Evolutionary conservation across 2,329 filamentous ascomycete species (phyloP).

Genomic region (Fonsecaea monophora): DNA sequence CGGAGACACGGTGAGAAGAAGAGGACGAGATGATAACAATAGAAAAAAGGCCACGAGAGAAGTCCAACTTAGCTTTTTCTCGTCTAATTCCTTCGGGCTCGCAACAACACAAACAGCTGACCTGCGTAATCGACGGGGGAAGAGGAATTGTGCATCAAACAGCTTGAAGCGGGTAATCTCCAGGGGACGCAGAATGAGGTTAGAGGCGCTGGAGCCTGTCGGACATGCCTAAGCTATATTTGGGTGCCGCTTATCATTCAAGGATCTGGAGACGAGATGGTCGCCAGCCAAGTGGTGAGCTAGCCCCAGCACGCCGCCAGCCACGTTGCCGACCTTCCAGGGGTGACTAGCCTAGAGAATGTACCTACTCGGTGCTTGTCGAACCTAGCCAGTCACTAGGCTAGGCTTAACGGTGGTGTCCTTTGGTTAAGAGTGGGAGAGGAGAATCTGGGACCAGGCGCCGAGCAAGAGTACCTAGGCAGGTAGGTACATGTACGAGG

Average conservation of each 20-base stretch:
- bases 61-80: slow-evolving; percentile 19
- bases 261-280: neutral
- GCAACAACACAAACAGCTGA: neutral
- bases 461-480: too few relatives aligned
- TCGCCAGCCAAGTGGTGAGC: neutral
- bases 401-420: neutral
- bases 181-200: neutral
- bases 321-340: neutral
- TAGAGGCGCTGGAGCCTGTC: slow-evolving; percentile 4
- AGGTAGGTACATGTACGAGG: too few relatives aligned
- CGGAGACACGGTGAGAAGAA: neutral
- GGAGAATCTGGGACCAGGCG: too few relatives aligned
- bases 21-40: neutral
- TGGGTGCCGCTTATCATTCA: slow-evolving; percentile 1
- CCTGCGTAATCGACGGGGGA: neutral
- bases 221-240: slow-evolving; percentile 4
- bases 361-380: too few relatives aligned
- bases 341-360: neutral
- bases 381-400: too few relatives aligned
- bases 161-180: slow-evolving; percentile 13
- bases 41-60: neutral
- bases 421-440: neutral
- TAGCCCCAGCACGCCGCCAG: neutral
- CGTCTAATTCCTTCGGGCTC: neutral
- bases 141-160: neutral